Base-by-base conservation (phyloP, 2,329 filamentous ascomycete genomes). In the Thielaviopsis punctulata region DNA sequence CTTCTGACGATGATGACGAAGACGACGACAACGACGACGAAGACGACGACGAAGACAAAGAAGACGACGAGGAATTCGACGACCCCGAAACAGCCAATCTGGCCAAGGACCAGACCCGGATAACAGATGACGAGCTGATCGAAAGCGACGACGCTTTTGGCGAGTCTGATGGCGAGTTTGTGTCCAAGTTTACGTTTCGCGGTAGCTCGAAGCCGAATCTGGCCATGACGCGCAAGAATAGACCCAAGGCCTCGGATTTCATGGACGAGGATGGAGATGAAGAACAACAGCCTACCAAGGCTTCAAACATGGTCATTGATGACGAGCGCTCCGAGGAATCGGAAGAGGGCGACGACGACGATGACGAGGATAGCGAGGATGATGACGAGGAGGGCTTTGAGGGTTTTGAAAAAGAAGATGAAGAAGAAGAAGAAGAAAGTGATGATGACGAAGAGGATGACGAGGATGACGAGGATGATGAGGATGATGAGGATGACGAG, bases 141-240 rank as follows among this genome's bases (percentile, higher is more conserved):
- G 72, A 76, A 48, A 81, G 77, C 60, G 77, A 82, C 53, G 67
- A 75, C 33, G 90, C 87, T 0, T 81, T 96, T 62, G 85, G 80
- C 2, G 80, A 84, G 52, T 92, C 86, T 58, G 90, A 96, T 60
- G 82, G 86, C 58, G 87, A 93, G 63, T 76, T 75, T 49, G 87
- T 95, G 60, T 80, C 84, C 58, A 79, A 77, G 1, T 95, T 85
- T 62, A 77, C 68, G 0, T 81, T 82, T 57, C 68, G 74, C 27
- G 77, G 76, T 21, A 81, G 76, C 63, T 72, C 71, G 1, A 75
- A 74, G 56, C 69, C 73, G 4, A 68, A 64, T 51, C 62, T 61
- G 15, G 58, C 64, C 61, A 62, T 56, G 59, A 54, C 10, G 57
- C 55, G 30, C 10, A 65, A 63, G 15, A 69, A 65, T 52, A 65